A percentile compares a stretch with the other conserved stretches of the same genome.
Conservation (phyloP, 306 rosid species). For the Abrus pulchellus region DNA sequence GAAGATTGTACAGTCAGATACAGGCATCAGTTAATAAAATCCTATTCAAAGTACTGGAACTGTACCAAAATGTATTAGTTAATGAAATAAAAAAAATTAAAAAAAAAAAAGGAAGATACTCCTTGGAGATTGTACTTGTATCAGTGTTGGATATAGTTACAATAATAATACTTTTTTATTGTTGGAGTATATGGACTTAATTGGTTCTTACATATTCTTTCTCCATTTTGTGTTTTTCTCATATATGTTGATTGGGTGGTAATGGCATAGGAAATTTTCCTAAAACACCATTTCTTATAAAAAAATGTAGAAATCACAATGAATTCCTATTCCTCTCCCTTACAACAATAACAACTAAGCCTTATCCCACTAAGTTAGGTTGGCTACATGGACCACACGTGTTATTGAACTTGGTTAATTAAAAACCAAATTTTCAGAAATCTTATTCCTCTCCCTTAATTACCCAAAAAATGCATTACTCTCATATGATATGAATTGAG, state of each 20-base stretch:
- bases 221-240: constrained; percentile 29
- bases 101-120: not conserved
- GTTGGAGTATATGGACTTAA: not conserved
- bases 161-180: not conserved
- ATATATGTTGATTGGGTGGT: not conserved
- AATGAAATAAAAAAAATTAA: not conserved
- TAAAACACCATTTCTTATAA: constrained; percentile 19
- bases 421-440: no score
- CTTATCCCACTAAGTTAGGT: no score
- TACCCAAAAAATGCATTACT: constrained; percentile 23
- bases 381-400: no score
- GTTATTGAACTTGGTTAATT: no score
- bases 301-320: constrained; percentile 32
- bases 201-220: constrained; percentile 29
- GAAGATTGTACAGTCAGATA: not conserved
- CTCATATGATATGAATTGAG: constrained; percentile 27
- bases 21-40: not conserved
- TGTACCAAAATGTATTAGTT: not conserved
- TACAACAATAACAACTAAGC: no score
- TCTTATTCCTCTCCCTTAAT: constrained; percentile 3
- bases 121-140: not conserved
- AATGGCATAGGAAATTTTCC: constrained; percentile 31
- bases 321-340: constrained; percentile 22
- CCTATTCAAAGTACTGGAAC: not conserved
- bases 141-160: not conserved